Conservation (phyloP, 768 basidiomycete species). For the Russula virescens region DNA sequence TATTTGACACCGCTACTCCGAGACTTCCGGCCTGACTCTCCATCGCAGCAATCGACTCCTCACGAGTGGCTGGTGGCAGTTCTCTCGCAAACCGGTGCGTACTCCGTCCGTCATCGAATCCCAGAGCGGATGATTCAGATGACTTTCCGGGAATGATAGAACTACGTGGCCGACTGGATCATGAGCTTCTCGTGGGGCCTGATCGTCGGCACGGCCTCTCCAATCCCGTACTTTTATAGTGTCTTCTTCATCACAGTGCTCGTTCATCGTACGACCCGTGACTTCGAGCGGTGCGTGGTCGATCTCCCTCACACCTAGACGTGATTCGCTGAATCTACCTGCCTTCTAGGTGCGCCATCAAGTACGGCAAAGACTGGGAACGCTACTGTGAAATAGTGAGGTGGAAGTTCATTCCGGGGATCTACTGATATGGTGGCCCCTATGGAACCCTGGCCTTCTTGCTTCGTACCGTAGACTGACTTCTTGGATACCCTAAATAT, state of each 20-base stretch:
- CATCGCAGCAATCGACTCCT: constrained; percentile 73
- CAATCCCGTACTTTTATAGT: constrained; percentile 95
- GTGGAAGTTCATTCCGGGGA: constrained; percentile 83
- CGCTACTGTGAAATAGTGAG: constrained; percentile 81
- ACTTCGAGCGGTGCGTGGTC: constrained; percentile 76
- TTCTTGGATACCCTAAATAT: not conserved
- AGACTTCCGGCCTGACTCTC: not conserved
- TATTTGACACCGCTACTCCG: not conserved
- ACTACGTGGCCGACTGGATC: constrained; percentile 91
- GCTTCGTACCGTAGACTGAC: not conserved
- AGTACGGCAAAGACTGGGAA: constrained; percentile 96
- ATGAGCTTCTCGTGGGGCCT: constrained; percentile 85
- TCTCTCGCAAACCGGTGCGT: constrained; percentile 85
- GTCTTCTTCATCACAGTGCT: constrained; percentile 94
- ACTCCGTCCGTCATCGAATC: not conserved
- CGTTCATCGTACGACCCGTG: constrained; percentile 83
- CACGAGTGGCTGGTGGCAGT: constrained; percentile 91
- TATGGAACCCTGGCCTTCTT: not conserved
- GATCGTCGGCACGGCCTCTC: constrained; percentile 63
- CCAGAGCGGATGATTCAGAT: not conserved
- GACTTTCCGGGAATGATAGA: constrained; percentile 37
- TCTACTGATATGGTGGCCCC: constrained; percentile 51
- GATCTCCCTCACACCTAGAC: not conserved
- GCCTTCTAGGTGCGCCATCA: constrained; percentile 55
- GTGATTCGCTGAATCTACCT: constrained; percentile 8